A percentile compares a stretch with the other conserved stretches of the same genome.
These are phyloP conservation scores for Cladosporium phlei DNA, from an alignment of 2,329 filamentous ascomycete species.

Conservation along the genomic window DNA sequence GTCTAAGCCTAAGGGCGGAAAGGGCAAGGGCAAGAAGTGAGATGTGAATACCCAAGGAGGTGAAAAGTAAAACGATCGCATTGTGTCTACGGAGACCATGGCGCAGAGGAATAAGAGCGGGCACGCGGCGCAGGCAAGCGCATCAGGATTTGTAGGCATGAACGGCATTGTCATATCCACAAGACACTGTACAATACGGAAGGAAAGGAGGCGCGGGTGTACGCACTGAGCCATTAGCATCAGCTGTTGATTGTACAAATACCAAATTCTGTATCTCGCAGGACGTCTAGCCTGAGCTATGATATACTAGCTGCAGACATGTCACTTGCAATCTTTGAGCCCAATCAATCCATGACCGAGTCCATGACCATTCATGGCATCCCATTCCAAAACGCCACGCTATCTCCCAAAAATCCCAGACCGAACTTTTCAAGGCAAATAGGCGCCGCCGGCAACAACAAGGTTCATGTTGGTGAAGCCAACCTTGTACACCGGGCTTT, in stretches of 20 bases:
- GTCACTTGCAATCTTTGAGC: too few relatives aligned
- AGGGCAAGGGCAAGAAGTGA: slow-evolving; percentile 34
- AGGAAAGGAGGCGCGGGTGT: background rate
- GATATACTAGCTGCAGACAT: too few relatives aligned
- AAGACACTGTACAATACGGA: slow-evolving; percentile 1
- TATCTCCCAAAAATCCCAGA: background rate
- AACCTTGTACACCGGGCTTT: slow-evolving; percentile 88
- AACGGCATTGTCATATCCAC: background rate
- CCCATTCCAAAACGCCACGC: slow-evolving; percentile 10
- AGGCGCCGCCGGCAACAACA: slow-evolving; percentile 75
- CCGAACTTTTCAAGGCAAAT: slow-evolving; percentile 44
- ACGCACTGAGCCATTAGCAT: too few relatives aligned
- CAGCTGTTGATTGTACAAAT: slow-evolving; percentile 7
- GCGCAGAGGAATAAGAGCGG: too few relatives aligned
- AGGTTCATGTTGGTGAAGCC: slow-evolving; percentile 94
- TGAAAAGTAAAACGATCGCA: too few relatives aligned
- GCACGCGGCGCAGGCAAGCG: too few relatives aligned
- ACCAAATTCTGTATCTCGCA: too few relatives aligned
- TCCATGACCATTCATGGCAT: background rate
- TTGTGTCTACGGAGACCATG: too few relatives aligned
- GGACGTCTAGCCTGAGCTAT: too few relatives aligned
- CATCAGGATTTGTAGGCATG: too few relatives aligned
- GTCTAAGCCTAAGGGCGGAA: slow-evolving; percentile 33
- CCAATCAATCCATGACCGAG: too few relatives aligned
- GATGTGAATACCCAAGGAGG: slow-evolving; percentile 3